Evolutionary conservation across 1,139 yeast species (phyloP), one percentile per base, ranked within the genome.

Genomic region (Candida pseudoviswanathii): DNA sequence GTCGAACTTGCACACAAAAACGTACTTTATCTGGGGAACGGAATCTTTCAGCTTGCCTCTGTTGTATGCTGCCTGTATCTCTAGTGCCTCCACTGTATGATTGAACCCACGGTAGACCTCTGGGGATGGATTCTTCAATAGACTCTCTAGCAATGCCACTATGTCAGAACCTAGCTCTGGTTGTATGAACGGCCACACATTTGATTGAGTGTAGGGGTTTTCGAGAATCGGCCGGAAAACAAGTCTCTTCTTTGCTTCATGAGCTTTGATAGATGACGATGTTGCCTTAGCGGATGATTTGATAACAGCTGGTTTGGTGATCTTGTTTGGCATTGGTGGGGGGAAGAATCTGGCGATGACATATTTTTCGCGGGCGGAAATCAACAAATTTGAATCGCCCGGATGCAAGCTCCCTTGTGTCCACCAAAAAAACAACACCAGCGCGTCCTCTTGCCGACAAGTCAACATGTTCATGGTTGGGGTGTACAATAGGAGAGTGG

Each of bases 191-290:
- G 88, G 88, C 84, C 87, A 84, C 31, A 63, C 47, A 45, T 68
- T 68, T 1, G 77, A 68, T 48, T 71, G 75, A 0, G 86, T 78
- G 58, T 68, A 82, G 3, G 89, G 87, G 54, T 81, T 82, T 34
- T 83, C 84, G 22, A 84, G 68, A 4, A 84, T 70, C 0, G 89
- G 86, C 59, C 82, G 84, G 62, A 80, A 81, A 3, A 82, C 80
- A 52, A 80, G 82, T 47, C 76, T 68, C 47, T 78, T 68, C 54
- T 75, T 77, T 48, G 65, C 66, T 45, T 78, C 82, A 3, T 70
- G 54, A 44, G 73, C 78, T 51, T 77, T 73, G 4, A 76, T 52
- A 0, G 80, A 73, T 5, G 69, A 63, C 51, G 90, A 29, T 3
- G 47, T 11, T 16, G 47, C 43, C 22, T 44, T 38, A 87, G 83